phyloP scores from a whole-genome alignment of 768 basidiomycete species.

The Clavaria fumosa region DNA sequence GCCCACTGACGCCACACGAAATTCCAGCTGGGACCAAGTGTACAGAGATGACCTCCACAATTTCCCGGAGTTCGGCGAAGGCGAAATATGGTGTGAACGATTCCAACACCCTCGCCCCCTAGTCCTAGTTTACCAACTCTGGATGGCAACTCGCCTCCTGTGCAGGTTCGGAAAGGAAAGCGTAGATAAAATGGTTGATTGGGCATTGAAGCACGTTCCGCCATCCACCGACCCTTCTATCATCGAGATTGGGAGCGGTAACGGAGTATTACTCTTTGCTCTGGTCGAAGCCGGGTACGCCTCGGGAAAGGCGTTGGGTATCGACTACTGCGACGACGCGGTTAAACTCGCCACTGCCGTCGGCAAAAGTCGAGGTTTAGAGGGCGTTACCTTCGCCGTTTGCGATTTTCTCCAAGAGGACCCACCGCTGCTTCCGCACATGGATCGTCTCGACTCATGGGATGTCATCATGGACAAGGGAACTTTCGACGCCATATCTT shows the following conservation, averaged over 20 bases:
- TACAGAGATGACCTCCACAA: slow-evolving; percentile 58
- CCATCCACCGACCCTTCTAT: slow-evolving; percentile 31
- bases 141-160: too few relatives aligned
- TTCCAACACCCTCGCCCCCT: too few relatives aligned
- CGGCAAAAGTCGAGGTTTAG: slow-evolving; percentile 27
- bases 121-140: too few relatives aligned
- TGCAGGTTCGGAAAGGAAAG: slow-evolving; percentile 68
- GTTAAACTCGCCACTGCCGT: slow-evolving; percentile 47
- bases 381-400: slow-evolving; percentile 34
- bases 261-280: slow-evolving; percentile 61
- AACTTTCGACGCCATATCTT: slow-evolving; percentile 76
- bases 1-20: too few relatives aligned
- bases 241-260: slow-evolving; percentile 70
- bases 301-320: slow-evolving; percentile 35
- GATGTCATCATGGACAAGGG: slow-evolving; percentile 75
- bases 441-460: slow-evolving; percentile 28
- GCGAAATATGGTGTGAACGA: slow-evolving; percentile 72
- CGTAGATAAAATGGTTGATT: slow-evolving; percentile 66
- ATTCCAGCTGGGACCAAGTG: slow-evolving; percentile 67
- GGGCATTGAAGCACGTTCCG: slow-evolving; percentile 44
- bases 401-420: slow-evolving; percentile 53
- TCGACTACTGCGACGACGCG: slow-evolving; percentile 68
- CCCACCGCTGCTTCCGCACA: slow-evolving; percentile 22
- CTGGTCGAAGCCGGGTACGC: slow-evolving; percentile 54
- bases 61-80: slow-evolving; percentile 66